Evolutionary conservation across 164 flowering plant species (phyloP).

Genomic region (Echeveria elegans): DNA sequence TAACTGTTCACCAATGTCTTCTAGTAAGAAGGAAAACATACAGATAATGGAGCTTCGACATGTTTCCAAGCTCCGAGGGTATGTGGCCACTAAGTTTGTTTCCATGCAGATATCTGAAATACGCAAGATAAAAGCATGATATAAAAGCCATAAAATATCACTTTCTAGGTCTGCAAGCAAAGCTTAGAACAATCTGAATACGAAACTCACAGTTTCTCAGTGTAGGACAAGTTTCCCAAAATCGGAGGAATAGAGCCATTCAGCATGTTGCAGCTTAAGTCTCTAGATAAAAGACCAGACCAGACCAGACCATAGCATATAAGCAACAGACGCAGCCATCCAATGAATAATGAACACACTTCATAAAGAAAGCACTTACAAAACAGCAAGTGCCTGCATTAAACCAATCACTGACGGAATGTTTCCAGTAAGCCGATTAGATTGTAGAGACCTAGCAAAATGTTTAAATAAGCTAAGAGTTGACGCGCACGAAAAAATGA

Average conservation of each 20-base stretch:
- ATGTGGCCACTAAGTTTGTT: constrained; percentile 76
- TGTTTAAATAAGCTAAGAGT: neutral
- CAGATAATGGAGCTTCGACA: constrained; percentile 94
- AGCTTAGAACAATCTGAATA: neutral
- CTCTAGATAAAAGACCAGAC: constrained; percentile 31
- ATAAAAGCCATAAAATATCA: neutral
- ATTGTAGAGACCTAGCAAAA: constrained; percentile 75
- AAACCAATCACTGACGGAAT: constrained; percentile 91
- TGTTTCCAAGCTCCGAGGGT: constrained; percentile 93
- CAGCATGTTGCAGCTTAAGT: constrained; percentile 72
- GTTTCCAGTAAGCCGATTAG: constrained; percentile 62
- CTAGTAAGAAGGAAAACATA: constrained; percentile 17
- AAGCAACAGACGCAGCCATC: neutral
- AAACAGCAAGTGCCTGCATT: constrained; percentile 99
- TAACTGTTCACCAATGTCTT: neutral
- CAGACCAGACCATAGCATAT: too few relatives aligned
- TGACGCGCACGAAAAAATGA: constrained; percentile 3
- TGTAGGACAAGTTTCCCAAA: constrained; percentile 67
- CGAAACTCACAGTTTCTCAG: constrained; percentile 68
- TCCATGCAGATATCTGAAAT: constrained; percentile 71
- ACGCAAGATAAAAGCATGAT: neutral
- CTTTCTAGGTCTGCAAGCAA: neutral
- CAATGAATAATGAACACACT: neutral
- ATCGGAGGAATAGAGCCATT: constrained; percentile 84
- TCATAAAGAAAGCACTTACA: constrained; percentile 42